Evolutionary conservation across 768 basidiomycete species (phyloP).

Genomic region (Filobasidium floriforme): DNA sequence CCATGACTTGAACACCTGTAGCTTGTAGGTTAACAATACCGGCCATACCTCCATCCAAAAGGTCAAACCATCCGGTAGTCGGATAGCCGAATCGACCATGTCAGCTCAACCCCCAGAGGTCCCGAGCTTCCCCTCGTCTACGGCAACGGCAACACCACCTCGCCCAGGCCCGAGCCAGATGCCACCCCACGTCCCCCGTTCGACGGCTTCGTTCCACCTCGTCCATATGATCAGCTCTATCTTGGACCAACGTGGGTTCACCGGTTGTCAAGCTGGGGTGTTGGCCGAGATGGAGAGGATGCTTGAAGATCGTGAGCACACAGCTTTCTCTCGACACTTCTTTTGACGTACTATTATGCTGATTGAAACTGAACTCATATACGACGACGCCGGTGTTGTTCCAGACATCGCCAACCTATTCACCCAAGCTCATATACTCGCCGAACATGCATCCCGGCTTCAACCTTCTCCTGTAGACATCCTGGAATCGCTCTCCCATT

Average conservation of each 20-base stretch:
- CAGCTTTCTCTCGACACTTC: background rate
- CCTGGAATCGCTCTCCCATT: background rate
- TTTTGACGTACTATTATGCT: background rate
- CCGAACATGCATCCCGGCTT: background rate
- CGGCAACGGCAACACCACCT: background rate
- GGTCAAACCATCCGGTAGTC: no score
- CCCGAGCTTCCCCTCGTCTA: background rate
- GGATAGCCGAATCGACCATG: background rate
- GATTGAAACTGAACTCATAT: background rate
- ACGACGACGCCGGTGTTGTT: background rate
- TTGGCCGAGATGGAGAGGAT: background rate
- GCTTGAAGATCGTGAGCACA: background rate
- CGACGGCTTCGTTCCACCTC: conserved; percentile 10
- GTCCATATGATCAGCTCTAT: conserved; percentile 3
- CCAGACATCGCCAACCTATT: background rate
- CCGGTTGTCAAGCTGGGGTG: background rate
- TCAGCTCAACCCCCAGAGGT: background rate
- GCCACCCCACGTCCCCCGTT: background rate
- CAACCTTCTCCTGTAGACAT: background rate
- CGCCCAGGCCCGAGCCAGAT: background rate
- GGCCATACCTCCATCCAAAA: no score
- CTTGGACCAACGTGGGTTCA: background rate
- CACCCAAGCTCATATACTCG: background rate
- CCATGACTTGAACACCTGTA: no score
- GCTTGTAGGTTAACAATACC: no score